Conservation (phyloP, 2,329 filamentous ascomycete genomes). For the Penicillium sp. region DNA sequence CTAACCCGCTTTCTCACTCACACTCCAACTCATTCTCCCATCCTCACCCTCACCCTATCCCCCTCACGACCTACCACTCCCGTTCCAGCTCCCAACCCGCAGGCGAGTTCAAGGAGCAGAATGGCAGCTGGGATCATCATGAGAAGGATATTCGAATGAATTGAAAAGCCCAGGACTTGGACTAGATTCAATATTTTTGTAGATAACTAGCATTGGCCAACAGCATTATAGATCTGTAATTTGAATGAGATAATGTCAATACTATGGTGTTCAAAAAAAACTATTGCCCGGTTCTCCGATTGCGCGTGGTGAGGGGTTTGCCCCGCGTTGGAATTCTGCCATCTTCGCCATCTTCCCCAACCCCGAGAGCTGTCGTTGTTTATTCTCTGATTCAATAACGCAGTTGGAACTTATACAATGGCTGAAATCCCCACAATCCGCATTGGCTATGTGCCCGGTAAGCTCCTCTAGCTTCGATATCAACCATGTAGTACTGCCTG, state of each 20-base stretch:
- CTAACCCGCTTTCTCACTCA: conserved; percentile 10
- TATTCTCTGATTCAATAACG: neutral
- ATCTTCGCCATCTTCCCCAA: neutral
- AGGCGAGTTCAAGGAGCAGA: conserved; percentile 22
- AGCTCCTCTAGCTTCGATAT: neutral
- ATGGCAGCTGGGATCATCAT: conserved; percentile 27
- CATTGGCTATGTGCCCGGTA: conserved; percentile 50
- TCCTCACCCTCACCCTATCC: neutral
- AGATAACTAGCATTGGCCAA: conserved; percentile 19
- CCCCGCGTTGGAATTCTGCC: conserved; percentile 1
- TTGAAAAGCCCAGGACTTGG: conserved; percentile 14
- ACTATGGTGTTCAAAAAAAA: neutral
- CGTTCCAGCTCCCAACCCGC: conserved; percentile 24
- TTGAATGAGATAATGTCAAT: conserved; percentile 16
- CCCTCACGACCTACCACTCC: neutral
- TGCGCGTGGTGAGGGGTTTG: conserved; percentile 4
- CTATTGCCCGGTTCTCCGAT: neutral
- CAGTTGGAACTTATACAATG: conserved; percentile 24
- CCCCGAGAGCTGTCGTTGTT: no score
- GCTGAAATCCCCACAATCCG: conserved; percentile 34
- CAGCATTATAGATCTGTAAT: conserved; percentile 20
- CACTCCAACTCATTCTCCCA: neutral
- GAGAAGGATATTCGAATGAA: conserved; percentile 43
- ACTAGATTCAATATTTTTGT: conserved; percentile 14
- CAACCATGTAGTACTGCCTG: neutral